Evolutionary conservation across 106 monocot species (phyloP).

Genomic region (Dioscorea dumetorum): DNA sequence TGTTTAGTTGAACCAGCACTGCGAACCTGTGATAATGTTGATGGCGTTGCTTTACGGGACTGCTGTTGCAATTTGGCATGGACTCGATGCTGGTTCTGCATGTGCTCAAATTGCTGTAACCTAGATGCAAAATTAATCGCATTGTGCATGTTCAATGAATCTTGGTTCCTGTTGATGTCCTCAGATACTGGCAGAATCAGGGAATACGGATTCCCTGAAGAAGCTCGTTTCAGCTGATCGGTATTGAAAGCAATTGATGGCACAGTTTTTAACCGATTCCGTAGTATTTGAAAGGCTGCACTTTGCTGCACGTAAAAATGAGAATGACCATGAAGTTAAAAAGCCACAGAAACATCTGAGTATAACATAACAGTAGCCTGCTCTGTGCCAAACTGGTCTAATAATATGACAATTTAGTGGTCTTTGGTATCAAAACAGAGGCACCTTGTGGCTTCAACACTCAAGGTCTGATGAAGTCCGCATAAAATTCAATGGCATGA

Average conservation of each 20-base stretch:
- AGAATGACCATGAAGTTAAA: too few species aligned
- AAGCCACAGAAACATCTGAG: too few species aligned
- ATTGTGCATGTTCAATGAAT: constrained; percentile 23
- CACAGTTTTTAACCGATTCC: constrained; percentile 79
- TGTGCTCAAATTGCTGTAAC: constrained; percentile 52
- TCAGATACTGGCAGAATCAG: constrained; percentile 28
- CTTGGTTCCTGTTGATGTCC: constrained; percentile 22
- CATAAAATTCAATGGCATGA: too few species aligned
- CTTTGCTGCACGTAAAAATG: constrained; percentile 69
- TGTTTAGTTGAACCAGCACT: not conserved
- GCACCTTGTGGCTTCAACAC: too few species aligned
- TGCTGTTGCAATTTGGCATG: constrained; percentile 25
- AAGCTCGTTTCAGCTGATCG: constrained; percentile 29
- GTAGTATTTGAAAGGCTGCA: constrained; percentile 87
- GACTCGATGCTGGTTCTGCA: constrained; percentile 51
- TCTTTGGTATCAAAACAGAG: too few species aligned
- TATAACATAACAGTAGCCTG: too few species aligned
- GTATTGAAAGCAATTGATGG: constrained; percentile 31
- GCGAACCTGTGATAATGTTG: constrained; percentile 43
- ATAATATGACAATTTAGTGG: too few species aligned
- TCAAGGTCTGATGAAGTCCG: too few species aligned
- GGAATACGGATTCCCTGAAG: constrained; percentile 41
- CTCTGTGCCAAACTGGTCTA: too few species aligned
- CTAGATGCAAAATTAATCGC: constrained; percentile 52
- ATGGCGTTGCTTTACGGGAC: constrained; percentile 17